Evolutionary conservation across 2,329 filamentous ascomycete genomes (phyloP).

Genomic region (Aureobasidium mangrovei): DNA sequence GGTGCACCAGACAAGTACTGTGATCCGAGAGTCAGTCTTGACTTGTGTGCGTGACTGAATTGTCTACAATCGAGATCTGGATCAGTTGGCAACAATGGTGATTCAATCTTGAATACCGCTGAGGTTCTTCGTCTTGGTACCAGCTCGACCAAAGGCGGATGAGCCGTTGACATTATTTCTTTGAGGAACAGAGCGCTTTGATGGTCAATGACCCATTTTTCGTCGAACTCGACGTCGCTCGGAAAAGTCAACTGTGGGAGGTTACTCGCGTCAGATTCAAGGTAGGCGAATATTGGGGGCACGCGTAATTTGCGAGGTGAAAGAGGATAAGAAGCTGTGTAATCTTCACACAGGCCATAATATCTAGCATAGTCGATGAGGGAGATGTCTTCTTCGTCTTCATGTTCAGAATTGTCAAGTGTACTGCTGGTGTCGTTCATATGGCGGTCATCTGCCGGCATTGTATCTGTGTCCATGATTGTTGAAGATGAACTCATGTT

Average conservation of each 20-base stretch:
- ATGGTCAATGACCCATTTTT: constrained; percentile 21
- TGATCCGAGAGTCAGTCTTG: constrained; percentile 12
- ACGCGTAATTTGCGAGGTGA: constrained; percentile 15
- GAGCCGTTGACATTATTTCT: neutral
- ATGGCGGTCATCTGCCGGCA: too few species aligned
- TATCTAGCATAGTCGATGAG: constrained; percentile 41
- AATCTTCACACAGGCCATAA: constrained; percentile 34
- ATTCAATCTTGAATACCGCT: constrained; percentile 30
- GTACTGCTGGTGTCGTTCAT: neutral
- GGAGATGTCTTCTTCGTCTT: constrained; percentile 25
- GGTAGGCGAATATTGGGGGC: constrained; percentile 13
- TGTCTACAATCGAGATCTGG: constrained; percentile 32
- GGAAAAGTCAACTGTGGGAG: constrained; percentile 18
- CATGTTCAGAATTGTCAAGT: neutral
- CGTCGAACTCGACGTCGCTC: constrained; percentile 25
- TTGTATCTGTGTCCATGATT: neutral
- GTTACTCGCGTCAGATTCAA: constrained; percentile 20
- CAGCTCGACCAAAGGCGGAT: neutral
- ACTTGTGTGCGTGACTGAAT: constrained; percentile 23
- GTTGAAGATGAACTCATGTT: neutral
- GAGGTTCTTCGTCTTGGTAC: neutral
- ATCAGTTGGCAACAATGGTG: constrained; percentile 35
- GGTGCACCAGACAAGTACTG: constrained; percentile 29
- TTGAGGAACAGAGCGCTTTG: constrained; percentile 20
- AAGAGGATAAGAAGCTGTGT: constrained; percentile 25